phyloP scores from a whole-genome alignment of 2,329 filamentous ascomycete genomes.

The Cercospora sp. region DNA sequence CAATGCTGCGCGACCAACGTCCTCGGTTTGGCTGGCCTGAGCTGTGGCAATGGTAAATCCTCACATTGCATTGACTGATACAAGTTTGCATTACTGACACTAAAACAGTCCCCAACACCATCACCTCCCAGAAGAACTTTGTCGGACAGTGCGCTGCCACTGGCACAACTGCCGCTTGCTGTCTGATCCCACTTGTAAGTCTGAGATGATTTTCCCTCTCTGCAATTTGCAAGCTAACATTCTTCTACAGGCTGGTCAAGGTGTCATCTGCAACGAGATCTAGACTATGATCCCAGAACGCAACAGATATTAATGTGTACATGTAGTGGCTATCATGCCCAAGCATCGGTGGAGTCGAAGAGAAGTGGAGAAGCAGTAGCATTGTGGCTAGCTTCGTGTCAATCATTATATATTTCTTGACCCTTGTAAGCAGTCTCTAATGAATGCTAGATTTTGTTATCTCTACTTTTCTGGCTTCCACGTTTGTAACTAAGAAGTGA shows the following conservation, averaged over 20 bases:
- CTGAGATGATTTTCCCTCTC: neutral
- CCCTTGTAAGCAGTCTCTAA: neutral
- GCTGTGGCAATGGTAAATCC: slow-evolving; percentile 1
- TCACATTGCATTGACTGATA: neutral
- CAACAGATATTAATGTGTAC: neutral
- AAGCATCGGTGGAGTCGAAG: neutral
- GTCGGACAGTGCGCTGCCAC: neutral
- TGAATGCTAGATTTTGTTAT: neutral
- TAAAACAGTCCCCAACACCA: neutral
- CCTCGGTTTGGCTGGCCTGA: slow-evolving; percentile 1
- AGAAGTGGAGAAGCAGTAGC: neutral
- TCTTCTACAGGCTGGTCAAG: neutral
- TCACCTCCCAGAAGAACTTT: neutral
- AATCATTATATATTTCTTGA: neutral
- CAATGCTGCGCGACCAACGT: slow-evolving; percentile 13
- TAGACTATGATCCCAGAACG: neutral
- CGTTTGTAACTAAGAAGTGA: too few species aligned
- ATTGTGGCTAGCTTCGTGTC: neutral
- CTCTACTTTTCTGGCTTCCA: neutral
- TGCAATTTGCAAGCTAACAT: neutral
- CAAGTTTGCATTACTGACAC: neutral
- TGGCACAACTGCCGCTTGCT: slow-evolving; percentile 4
- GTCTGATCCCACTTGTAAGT: slow-evolving; percentile 6
- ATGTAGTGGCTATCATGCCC: neutral
- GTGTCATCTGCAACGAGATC: slow-evolving; percentile 6